Evolutionary conservation across 805 yeast species (phyloP).

Genomic region (Metschnikowia kofuensis): DNA sequence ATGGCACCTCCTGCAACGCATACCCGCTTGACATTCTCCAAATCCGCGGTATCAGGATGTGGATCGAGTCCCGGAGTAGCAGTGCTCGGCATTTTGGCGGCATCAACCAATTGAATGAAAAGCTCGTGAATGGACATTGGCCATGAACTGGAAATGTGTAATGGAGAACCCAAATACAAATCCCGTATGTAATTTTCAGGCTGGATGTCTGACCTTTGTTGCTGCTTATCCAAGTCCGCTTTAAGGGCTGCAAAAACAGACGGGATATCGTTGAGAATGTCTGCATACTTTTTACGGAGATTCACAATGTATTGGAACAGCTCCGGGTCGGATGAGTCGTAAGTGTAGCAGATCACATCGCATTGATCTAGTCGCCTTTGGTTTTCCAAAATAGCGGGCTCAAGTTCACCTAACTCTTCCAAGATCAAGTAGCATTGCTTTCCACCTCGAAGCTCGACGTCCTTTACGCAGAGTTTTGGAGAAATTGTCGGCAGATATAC

Average conservation of each 20-base stretch:
- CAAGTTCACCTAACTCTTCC: slow-evolving; percentile 87
- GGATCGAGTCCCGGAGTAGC: slow-evolving; percentile 70
- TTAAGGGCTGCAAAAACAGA: slow-evolving; percentile 86
- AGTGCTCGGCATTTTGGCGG: slow-evolving; percentile 72
- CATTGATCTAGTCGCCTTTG: slow-evolving; percentile 69
- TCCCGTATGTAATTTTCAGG: slow-evolving; percentile 83
- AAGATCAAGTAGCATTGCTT: slow-evolving; percentile 89
- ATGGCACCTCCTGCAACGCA: slow-evolving; percentile 68
- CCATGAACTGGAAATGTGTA: slow-evolving; percentile 92
- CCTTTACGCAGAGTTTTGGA: slow-evolving; percentile 82
- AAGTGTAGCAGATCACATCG: slow-evolving; percentile 85
- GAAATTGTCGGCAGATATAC: slow-evolving; percentile 76
- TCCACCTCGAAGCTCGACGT: slow-evolving; percentile 91
- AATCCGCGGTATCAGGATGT: slow-evolving; percentile 58
- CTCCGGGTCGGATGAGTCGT: slow-evolving; percentile 95
- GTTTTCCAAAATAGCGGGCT: slow-evolving; percentile 77
- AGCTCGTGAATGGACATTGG: slow-evolving; percentile 79
- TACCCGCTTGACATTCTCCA: slow-evolving; percentile 50
- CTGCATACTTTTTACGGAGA: slow-evolving; percentile 56
- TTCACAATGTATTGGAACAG: slow-evolving; percentile 82
- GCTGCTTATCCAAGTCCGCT: slow-evolving; percentile 94
- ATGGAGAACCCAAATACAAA: slow-evolving; percentile 69
- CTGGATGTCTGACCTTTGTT: slow-evolving; percentile 79
- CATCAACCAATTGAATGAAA: slow-evolving; percentile 83
- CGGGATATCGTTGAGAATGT: slow-evolving; percentile 64